Evolutionary conservation across 2,329 filamentous ascomycete genomes (phyloP).

Genomic region (Elsinoe australis): DNA sequence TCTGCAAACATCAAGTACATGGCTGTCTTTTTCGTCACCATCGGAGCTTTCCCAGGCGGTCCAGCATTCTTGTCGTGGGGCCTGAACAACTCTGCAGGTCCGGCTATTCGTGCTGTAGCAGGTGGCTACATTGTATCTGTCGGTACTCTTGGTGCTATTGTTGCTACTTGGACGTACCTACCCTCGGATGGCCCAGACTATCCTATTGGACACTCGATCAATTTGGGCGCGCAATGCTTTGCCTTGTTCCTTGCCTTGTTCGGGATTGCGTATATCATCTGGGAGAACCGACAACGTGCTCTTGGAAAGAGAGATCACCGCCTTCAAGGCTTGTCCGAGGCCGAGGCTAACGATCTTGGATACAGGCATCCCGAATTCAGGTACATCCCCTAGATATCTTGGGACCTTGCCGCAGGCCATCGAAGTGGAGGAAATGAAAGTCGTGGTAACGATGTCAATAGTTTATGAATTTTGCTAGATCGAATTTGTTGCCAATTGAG

Average conservation of each 20-base stretch:
- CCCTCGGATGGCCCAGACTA: conserved; percentile 42
- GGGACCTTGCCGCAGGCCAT: no score
- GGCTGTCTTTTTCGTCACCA: conserved; percentile 32
- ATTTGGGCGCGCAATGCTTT: conserved; percentile 44
- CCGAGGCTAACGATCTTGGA: conserved; percentile 43
- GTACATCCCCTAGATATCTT: conserved; percentile 41
- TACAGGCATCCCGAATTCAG: conserved; percentile 50
- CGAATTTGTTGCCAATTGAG: no score
- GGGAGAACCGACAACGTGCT: conserved; percentile 46
- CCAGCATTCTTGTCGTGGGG: conserved; percentile 53
- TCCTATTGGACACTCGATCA: conserved; percentile 49
- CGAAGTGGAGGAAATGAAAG: no score
- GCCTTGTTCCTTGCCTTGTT: conserved; percentile 40
- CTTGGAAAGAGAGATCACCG: conserved; percentile 44
- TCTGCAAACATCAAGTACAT: conserved; percentile 29
- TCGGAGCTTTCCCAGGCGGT: conserved; percentile 51
- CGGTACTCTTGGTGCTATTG: conserved; percentile 50
- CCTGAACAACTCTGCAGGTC: conserved; percentile 49
- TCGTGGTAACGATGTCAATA: no score
- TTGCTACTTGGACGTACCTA: conserved; percentile 53
- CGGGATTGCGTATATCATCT: conserved; percentile 47
- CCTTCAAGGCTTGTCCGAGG: conserved; percentile 43
- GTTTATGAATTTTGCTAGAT: no score
- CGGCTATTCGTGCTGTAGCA: conserved; percentile 49
- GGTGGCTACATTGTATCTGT: conserved; percentile 49